Evolutionary conservation across 495 filamentous ascomycete genomes (phyloP), one percentile per base, ranked within the genome.

Genomic region (Penicillium canariense): DNA sequence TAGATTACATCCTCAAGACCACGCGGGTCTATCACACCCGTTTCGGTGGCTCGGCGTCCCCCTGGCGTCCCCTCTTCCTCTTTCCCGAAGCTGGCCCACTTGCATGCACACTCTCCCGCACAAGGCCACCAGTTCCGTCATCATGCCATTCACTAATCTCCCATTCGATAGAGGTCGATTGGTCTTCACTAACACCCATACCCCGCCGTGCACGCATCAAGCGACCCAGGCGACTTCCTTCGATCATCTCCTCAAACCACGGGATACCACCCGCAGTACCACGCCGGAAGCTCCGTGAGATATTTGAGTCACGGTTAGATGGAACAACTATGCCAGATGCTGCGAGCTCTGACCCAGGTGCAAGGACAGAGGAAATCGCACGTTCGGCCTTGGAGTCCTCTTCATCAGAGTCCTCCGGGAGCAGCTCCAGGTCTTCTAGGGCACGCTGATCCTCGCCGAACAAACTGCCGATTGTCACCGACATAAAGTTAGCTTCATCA

Each of bases 241-340:
- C 80, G 1, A 91, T 78, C 81, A 96, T 81, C 53, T 77, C 80
- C 58, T 95, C 89, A 61, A 95, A 90, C 90, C 90, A 96, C 2
- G 88, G 87, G 39, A 88, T 73, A 7, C 82, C 84, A n/a, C 74
- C 60, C 7, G 75, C 51, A 50, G 53, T 74, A 64, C 60, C 74
- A 48, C 61, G 60, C 60, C 68, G 66, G 34, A 62, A 69, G 49
- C 47, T 63, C 36, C 57, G 61, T 7, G 61, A 62, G 38, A 74
- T 14, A 34, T 50, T 38, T 15, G 56, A 40, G 11, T 59, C 49
- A 5, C 18, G 48, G 44, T 55, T 60, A 23, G 67, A 60, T 0
- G 63, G 67, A 17, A 68, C 58, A 27, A 68, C 49, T 9, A 67
- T 48, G 2, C 28, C 53, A 1, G 65, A 59, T 22, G 61, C 49